Conservation (phyloP, 169 alveolate species). For the Plasmodium inui region DNA sequence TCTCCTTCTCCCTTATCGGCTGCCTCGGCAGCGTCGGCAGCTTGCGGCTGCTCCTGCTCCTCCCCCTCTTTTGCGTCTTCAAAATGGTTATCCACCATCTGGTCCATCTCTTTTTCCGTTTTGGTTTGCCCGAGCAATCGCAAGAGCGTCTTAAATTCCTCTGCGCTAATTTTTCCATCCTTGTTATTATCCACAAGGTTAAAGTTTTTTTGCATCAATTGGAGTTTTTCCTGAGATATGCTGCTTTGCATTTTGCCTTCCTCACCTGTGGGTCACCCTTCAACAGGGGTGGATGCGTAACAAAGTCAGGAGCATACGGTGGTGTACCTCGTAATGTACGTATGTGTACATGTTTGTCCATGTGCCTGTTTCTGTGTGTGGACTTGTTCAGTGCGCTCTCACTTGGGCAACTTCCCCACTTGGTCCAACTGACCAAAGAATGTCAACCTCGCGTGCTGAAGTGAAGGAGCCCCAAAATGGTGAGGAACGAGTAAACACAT, state of each 20-base stretch:
- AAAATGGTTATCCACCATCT: conserved; percentile 29
- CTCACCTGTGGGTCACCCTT: not conserved
- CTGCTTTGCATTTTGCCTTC: conserved; percentile 23
- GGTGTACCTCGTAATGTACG: not conserved
- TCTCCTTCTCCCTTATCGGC: not conserved
- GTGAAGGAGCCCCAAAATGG: not conserved
- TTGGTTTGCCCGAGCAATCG: conserved; percentile 71
- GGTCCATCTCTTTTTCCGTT: conserved; percentile 55
- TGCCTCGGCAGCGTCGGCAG: not conserved
- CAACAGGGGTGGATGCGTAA: not conserved
- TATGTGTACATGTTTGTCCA: not conserved
- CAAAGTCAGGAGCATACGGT: not conserved
- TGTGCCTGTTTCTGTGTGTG: not conserved
- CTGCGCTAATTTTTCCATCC: conserved; percentile 37
- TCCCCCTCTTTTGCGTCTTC: conserved; percentile 24
- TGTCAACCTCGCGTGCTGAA: not conserved
- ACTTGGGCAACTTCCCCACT: not conserved
- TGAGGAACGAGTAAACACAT: not conserved
- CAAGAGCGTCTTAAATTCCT: conserved; percentile 54
- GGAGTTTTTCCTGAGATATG: conserved; percentile 39
- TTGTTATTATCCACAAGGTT: conserved; percentile 38
- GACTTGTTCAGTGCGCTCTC: not conserved
- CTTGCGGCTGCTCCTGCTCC: not conserved
- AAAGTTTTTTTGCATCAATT: conserved; percentile 62
- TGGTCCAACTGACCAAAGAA: not conserved